These are phyloP conservation scores for Nakazawaea wyomingensis DNA, from an alignment of 805 yeast genomes.

Conservation along the genomic window DNA sequence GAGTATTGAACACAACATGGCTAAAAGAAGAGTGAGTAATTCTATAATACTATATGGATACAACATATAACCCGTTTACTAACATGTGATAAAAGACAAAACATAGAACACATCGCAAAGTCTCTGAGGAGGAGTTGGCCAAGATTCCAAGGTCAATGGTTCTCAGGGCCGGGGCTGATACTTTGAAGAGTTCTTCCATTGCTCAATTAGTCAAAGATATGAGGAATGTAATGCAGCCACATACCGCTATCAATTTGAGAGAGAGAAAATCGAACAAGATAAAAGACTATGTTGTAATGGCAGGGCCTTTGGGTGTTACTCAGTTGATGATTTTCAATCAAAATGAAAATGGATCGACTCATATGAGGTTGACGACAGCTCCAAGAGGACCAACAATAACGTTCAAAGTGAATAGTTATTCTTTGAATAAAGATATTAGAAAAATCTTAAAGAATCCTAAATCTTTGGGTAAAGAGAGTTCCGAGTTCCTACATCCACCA, in stretches of 20 bases:
- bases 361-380: slow-evolving; percentile 77
- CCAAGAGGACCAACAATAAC: slow-evolving; percentile 94
- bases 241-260: slow-evolving; percentile 82
- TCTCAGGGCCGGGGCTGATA: slow-evolving; percentile 66
- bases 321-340: slow-evolving; percentile 87
- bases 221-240: slow-evolving; percentile 91
- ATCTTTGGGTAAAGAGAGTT: slow-evolving; percentile 58
- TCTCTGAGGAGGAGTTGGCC: slow-evolving; percentile 58
- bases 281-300: slow-evolving; percentile 95
- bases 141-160: slow-evolving; percentile 93
- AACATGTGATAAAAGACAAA: slow-evolving; percentile 40
- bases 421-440: slow-evolving; percentile 76
- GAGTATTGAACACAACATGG: slow-evolving; percentile 10
- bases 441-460: slow-evolving; percentile 72
- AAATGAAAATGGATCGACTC: slow-evolving; percentile 69
- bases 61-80: no score
- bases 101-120: slow-evolving; percentile 78
- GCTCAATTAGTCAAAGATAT: slow-evolving; percentile 83
- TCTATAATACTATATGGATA: background rate
- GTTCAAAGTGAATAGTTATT: slow-evolving; percentile 71
- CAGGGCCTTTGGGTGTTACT: slow-evolving; percentile 92
- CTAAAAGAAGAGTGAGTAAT: slow-evolving; percentile 28
- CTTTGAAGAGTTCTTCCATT: slow-evolving; percentile 73
- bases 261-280: slow-evolving; percentile 85
- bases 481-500: slow-evolving; percentile 75